These are phyloP conservation scores for Lentinula guzmanii DNA, from an alignment of 768 basidiomycete species.

Conservation along the genomic window DNA sequence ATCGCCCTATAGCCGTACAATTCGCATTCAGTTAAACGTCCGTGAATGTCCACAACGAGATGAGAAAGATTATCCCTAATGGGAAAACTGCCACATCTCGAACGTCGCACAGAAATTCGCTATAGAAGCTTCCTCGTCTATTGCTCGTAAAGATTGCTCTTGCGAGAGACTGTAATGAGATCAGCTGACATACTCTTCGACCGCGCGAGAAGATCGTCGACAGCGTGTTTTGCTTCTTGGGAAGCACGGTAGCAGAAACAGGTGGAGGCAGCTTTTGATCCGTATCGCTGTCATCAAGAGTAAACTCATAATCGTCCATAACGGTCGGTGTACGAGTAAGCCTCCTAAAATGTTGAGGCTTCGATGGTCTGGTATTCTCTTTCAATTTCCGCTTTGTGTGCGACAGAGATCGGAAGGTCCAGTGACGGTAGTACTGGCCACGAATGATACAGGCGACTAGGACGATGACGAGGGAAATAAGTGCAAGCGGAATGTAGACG, in stretches of 20 bases:
- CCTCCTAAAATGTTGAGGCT: not conserved
- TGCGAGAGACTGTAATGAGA: constrained; percentile 3
- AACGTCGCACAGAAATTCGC: constrained; percentile 30
- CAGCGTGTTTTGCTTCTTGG: not conserved
- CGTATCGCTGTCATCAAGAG: not conserved
- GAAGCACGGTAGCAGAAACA: not conserved
- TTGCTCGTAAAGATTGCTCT: not conserved
- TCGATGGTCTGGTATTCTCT: not conserved
- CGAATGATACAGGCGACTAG: constrained; percentile 14
- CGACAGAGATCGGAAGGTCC: not conserved
- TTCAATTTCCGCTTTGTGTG: constrained; percentile 10
- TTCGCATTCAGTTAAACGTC: not conserved
- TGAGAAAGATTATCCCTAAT: constrained; percentile 30
- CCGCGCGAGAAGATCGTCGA: not conserved
- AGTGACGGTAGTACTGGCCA: constrained; percentile 2
- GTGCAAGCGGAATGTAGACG: constrained; percentile 62
- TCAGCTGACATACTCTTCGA: not conserved
- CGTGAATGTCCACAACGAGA: constrained; percentile 29
- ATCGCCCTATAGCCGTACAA: not conserved
- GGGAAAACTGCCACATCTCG: constrained; percentile 39
- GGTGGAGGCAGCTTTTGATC: constrained; percentile 3
- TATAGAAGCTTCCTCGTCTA: constrained; percentile 16
- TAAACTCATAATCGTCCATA: not conserved
- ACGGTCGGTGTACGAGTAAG: not conserved
- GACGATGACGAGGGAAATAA: constrained; percentile 52